phyloP scores from a whole-genome alignment of 306 rosid genomes.

The Malus asiatica region DNA sequence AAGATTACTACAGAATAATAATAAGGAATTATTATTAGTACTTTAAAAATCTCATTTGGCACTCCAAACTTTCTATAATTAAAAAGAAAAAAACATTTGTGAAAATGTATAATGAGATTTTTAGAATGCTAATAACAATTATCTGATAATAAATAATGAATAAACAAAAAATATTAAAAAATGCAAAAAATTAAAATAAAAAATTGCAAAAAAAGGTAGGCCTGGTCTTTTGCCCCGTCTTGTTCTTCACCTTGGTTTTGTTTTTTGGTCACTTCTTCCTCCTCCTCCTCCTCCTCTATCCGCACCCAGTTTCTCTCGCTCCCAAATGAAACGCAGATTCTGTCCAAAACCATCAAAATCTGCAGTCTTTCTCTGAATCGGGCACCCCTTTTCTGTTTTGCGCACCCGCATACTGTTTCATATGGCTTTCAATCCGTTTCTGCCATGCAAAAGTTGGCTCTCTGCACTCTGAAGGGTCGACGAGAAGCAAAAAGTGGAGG shows the following conservation, averaged over 20 bases:
- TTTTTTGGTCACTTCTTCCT: slow-evolving; percentile 1
- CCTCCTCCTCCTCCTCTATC: slow-evolving; percentile 28
- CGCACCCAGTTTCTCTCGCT: slow-evolving; percentile 51
- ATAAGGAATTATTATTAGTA: too few relatives aligned
- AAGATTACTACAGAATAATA: not conserved
- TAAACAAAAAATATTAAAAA: not conserved
- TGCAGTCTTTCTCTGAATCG: slow-evolving; percentile 13
- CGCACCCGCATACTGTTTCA: not conserved
- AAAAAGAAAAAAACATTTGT: too few relatives aligned
- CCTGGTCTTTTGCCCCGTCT: slow-evolving; percentile 5
- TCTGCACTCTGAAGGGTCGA: not conserved
- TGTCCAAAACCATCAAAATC: slow-evolving; percentile 18
- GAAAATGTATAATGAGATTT: too few relatives aligned
- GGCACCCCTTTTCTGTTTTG: not conserved
- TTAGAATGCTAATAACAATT: too few relatives aligned
- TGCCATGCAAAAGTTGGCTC: not conserved
- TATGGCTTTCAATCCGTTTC: slow-evolving; percentile 8
- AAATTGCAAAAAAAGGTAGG: slow-evolving; percentile 9
- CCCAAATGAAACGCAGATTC: slow-evolving; percentile 22
- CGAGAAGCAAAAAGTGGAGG: not conserved
- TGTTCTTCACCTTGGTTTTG: slow-evolving; percentile 13
- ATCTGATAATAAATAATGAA: too few relatives aligned
- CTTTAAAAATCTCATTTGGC: too few relatives aligned
- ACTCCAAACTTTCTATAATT: too few relatives aligned
- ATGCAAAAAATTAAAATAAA: not conserved